phyloP scores from a whole-genome alignment of 495 filamentous ascomycete species.

The Hyaloscypha variabilis region DNA sequence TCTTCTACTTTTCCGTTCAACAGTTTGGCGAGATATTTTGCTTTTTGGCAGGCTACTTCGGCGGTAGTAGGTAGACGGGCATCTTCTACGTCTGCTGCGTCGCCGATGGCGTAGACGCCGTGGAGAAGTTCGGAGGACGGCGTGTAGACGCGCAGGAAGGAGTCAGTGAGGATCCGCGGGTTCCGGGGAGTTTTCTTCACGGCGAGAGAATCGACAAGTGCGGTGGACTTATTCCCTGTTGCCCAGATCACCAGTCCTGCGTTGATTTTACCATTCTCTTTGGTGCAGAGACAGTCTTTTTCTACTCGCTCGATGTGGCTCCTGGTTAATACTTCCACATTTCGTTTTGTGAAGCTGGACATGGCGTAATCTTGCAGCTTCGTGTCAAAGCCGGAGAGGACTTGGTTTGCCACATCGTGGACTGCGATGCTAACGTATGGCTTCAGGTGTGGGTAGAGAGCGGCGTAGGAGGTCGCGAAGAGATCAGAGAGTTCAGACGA shows the following conservation, averaged over 20 bases:
- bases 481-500: constrained; percentile 86
- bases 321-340: constrained; percentile 33
- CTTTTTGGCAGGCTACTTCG: constrained; percentile 83
- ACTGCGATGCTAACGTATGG: constrained; percentile 32
- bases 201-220: constrained; percentile 30
- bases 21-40: constrained; percentile 67
- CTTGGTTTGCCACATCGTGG: constrained; percentile 36
- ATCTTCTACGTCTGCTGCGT: constrained; percentile 64
- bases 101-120: constrained; percentile 78
- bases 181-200: constrained; percentile 32
- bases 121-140: constrained; percentile 24
- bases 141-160: constrained; percentile 30
- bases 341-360: constrained; percentile 24
- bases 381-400: constrained; percentile 34
- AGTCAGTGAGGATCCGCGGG: constrained; percentile 37
- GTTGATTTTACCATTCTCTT: constrained; percentile 31
- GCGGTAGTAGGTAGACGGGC: constrained; percentile 73
- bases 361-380: constrained; percentile 37
- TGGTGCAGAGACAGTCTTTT: constrained; percentile 29
- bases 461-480: background rate
- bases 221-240: constrained; percentile 34
- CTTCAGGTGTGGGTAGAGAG: constrained; percentile 35
- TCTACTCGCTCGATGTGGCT: constrained; percentile 34
- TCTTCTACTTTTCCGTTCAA: constrained; percentile 6
- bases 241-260: constrained; percentile 40